Conservation (phyloP, 495 filamentous ascomycete genomes). For the Lasiosphaeria hispida region DNA sequence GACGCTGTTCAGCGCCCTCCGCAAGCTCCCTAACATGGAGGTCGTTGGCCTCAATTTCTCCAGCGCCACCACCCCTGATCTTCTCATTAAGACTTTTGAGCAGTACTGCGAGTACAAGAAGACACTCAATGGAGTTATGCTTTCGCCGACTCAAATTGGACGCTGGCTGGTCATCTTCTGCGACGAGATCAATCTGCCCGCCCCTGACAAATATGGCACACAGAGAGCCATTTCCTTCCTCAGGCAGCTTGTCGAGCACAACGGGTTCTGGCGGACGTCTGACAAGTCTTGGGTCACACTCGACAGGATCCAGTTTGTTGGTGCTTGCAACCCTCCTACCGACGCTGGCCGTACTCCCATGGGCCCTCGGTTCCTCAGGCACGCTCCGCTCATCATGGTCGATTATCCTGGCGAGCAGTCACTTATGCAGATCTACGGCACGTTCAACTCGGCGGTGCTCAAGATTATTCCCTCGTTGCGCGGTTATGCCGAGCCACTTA, state of each 20-base stretch:
- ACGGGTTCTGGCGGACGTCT: conserved; percentile 96
- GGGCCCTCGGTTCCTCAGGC: conserved; percentile 87
- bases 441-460: conserved; percentile 92
- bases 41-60: conserved; percentile 99
- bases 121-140: conserved; percentile 91
- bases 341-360: conserved; percentile 95
- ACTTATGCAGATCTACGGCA: conserved; percentile 94
- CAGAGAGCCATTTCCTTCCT: conserved; percentile 96
- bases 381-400: conserved; percentile 97
- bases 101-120: conserved; percentile 99
- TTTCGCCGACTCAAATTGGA: conserved; percentile 94
- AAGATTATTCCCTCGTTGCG: conserved; percentile 96
- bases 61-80: conserved; percentile 93
- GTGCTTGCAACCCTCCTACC: conserved; percentile 98
- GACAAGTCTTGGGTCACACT: conserved; percentile 98
- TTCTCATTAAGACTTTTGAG: conserved; percentile 98
- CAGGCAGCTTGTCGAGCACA: conserved; percentile 94
- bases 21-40: conserved; percentile 97
- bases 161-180: conserved; percentile 99
- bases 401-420: conserved; percentile 97
- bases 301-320: conserved; percentile 97
- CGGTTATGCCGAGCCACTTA: conserved; percentile 89
- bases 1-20: conserved; percentile 94
- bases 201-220: conserved; percentile 95
- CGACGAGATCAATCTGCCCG: conserved; percentile 98